Percentiles rank a stretch among this genome's conserved stretches.
Evolutionary conservation across 2,329 filamentous ascomycete species (phyloP).

Genomic region (Epichloe gansuensis): DNA sequence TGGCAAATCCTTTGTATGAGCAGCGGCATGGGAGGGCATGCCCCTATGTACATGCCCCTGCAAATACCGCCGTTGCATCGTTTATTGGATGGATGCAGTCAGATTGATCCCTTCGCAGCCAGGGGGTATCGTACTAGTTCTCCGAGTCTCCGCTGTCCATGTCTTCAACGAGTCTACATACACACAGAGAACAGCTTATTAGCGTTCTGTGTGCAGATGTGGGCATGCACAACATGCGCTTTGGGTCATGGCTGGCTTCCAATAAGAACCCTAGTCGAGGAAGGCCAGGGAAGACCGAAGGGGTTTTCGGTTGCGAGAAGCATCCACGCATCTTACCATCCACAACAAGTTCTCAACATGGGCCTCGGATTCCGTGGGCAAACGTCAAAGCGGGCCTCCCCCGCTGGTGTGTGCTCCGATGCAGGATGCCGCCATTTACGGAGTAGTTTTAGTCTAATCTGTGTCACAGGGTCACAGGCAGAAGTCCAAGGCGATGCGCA

Average conservation of each 20-base stretch:
- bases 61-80: not conserved
- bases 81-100: not conserved
- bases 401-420: slow-evolving; percentile 3
- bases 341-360: not conserved
- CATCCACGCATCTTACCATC: not conserved
- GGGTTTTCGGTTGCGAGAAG: not conserved
- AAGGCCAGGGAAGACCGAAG: not conserved
- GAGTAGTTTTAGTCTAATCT: not conserved
- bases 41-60: not conserved
- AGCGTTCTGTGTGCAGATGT: slow-evolving; percentile 1
- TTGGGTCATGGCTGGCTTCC: not conserved
- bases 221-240: slow-evolving; percentile 1
- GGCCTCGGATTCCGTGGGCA: not conserved
- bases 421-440: slow-evolving; percentile 4
- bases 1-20: not conserved
- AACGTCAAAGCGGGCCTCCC: not conserved
- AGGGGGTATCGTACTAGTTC: not conserved
- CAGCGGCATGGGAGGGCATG: not conserved
- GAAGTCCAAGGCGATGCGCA: not conserved
- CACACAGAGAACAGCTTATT: not conserved
- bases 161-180: not conserved
- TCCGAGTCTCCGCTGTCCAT: not conserved
- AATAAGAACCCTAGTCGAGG: not conserved
- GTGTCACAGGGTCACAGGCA: not conserved
- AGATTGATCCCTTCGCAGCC: not conserved